phyloP scores from a whole-genome alignment of 176 grass and related monocot genomes.

The Oryza meyeriana region DNA sequence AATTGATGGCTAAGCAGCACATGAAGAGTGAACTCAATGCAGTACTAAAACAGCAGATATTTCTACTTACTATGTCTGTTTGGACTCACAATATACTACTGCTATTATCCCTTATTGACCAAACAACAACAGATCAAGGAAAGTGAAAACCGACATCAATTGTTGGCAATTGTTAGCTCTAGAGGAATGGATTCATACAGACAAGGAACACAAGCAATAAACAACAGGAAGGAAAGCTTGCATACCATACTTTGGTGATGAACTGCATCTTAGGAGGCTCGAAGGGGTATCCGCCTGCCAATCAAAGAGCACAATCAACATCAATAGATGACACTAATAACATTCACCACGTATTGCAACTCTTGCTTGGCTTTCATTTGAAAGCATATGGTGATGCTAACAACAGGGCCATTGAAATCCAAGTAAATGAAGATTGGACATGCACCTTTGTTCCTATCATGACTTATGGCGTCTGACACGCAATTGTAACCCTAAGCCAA shows the following conservation, averaged over 20 bases:
- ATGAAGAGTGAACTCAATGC: neutral
- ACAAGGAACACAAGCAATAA: neutral
- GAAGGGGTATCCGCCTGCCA: constrained; percentile 93
- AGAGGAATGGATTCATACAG: neutral
- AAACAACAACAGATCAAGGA: neutral
- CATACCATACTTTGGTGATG: constrained; percentile 99
- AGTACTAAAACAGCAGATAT: neutral
- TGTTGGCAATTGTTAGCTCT: neutral
- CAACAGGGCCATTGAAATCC: neutral
- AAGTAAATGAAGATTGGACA: neutral
- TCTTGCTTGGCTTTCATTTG: neutral
- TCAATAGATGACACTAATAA: neutral
- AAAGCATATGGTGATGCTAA: neutral
- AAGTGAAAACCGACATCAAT: neutral
- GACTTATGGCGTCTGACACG: neutral
- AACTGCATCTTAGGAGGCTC: constrained; percentile 99
- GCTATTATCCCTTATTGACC: neutral
- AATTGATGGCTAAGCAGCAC: neutral
- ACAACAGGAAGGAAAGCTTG: neutral
- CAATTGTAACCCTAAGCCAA: neutral
- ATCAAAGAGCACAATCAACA: constrained; percentile 26
- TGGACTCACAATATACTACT: neutral
- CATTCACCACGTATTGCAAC: neutral
- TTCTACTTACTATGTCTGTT: neutral
- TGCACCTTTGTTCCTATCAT: neutral